phyloP scores from a whole-genome alignment of 208 protist genomes.

The Trypanosoma lewisi region DNA sequence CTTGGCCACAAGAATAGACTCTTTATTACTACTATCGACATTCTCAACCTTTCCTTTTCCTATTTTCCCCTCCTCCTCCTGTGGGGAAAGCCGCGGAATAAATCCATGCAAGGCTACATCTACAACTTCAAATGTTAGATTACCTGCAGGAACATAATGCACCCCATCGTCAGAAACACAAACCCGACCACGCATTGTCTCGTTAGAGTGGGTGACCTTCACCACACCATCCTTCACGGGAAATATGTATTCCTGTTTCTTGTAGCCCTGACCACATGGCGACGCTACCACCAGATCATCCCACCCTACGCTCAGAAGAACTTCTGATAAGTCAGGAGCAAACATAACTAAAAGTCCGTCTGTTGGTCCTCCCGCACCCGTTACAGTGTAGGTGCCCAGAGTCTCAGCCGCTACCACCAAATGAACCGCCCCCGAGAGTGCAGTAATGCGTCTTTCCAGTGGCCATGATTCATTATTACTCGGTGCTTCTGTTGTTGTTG shows the following conservation, averaged over 20 bases:
- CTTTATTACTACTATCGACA: constrained; percentile 4
- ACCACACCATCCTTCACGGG: constrained; percentile 31
- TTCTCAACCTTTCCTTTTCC: constrained; percentile 4
- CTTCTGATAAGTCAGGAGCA: constrained; percentile 30
- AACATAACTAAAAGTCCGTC: constrained; percentile 62
- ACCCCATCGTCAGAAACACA: constrained; percentile 68
- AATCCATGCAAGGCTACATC: constrained; percentile 49
- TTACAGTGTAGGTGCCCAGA: constrained; percentile 52
- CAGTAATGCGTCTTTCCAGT: constrained; percentile 37
- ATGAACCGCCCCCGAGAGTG: constrained; percentile 50
- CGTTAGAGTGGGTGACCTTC: constrained; percentile 36
- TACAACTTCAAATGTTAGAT: constrained; percentile 75
- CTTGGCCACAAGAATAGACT: constrained; percentile 6
- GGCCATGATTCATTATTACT: not conserved
- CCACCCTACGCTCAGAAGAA: not conserved
- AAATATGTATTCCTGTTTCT: constrained; percentile 59
- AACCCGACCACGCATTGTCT: constrained; percentile 50
- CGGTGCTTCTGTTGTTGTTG: not conserved
- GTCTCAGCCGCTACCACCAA: constrained; percentile 63
- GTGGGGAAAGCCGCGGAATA: constrained; percentile 23
- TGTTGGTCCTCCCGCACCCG: constrained; percentile 8
- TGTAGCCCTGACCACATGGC: constrained; percentile 49
- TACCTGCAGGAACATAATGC: constrained; percentile 47
- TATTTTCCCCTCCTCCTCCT: not conserved
- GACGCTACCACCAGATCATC: constrained; percentile 16